Evolutionary conservation across 179 eudicot species (phyloP).

Genomic region (Carnegiea gigantea): DNA sequence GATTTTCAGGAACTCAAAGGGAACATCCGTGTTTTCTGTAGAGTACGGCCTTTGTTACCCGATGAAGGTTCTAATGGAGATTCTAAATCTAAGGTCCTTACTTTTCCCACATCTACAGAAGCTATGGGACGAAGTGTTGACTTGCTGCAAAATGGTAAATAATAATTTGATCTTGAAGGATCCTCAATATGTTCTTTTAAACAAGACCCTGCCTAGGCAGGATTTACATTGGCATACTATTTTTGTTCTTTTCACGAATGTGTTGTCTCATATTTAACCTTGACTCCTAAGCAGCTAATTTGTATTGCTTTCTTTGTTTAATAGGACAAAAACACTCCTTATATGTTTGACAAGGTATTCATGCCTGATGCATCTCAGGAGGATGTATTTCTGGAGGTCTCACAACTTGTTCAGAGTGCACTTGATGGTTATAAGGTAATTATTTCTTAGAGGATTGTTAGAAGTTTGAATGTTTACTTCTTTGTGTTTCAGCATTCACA

Average conservation of each 20-base stretch:
- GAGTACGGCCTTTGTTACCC: constrained; percentile 82
- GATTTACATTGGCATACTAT: neutral
- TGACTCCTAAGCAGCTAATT: neutral
- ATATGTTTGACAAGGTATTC: constrained; percentile 82
- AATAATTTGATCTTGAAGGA: neutral
- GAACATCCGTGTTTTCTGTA: constrained; percentile 93
- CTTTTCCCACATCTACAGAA: constrained; percentile 72
- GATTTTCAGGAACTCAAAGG: constrained; percentile 83
- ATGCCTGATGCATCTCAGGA: constrained; percentile 81
- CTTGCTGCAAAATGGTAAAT: constrained; percentile 77
- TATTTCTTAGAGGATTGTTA: neutral
- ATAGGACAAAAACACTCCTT: constrained; percentile 85
- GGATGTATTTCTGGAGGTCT: constrained; percentile 90
- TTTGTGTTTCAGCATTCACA: neutral
- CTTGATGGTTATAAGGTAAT: constrained; percentile 94
- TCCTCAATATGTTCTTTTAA: neutral
- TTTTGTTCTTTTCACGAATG: neutral
- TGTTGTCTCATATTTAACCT: neutral
- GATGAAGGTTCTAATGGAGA: constrained; percentile 62
- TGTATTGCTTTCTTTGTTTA: neutral
- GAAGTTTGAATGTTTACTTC: neutral
- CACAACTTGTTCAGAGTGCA: constrained; percentile 98
- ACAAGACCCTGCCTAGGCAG: neutral
- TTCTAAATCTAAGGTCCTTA: constrained; percentile 59
- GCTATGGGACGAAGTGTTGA: constrained; percentile 77